Conservation (phyloP, 805 yeast species). For the Tetrapisispora namnaoensis region DNA sequence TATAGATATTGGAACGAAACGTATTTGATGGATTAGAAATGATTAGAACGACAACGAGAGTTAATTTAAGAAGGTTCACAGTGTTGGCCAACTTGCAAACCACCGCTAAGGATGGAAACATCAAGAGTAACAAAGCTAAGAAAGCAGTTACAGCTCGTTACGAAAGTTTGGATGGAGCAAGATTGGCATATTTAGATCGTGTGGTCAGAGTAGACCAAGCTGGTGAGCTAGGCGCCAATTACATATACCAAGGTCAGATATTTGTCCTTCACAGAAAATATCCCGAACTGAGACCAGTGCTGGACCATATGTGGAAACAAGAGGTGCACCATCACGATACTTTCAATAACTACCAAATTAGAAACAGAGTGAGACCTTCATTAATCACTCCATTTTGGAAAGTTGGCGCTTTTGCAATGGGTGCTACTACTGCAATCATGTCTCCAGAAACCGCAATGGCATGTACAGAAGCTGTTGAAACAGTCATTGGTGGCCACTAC, state of each 20-base stretch:
- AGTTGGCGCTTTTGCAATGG: conserved; percentile 78
- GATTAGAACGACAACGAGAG: neutral
- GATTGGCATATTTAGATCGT: conserved; percentile 60
- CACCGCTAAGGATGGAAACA: neutral
- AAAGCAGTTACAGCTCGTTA: conserved; percentile 2
- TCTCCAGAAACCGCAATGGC: conserved; percentile 99
- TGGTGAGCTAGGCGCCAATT: conserved; percentile 93
- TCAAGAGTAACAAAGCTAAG: conserved; percentile 1
- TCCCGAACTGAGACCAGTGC: conserved; percentile 68
- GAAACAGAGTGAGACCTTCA: conserved; percentile 83
- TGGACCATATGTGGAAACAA: conserved; percentile 97
- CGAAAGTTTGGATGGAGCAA: conserved; percentile 37
- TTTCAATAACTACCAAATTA: conserved; percentile 65
- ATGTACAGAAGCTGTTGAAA: conserved; percentile 96
- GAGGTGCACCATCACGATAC: conserved; percentile 85
- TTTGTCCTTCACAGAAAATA: conserved; percentile 56
- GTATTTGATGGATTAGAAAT: neutral
- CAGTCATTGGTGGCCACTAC: conserved; percentile 94
- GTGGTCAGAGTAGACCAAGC: conserved; percentile 92
- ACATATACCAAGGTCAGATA: conserved; percentile 87
- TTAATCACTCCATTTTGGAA: conserved; percentile 90
- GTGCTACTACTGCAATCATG: conserved; percentile 73
- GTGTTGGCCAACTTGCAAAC: neutral
- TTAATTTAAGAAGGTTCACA: neutral
- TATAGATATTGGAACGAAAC: neutral